Base-by-base conservation (phyloP, 2,329 filamentous ascomycete genomes). In the Aspergillus pseudonomiae region DNA sequence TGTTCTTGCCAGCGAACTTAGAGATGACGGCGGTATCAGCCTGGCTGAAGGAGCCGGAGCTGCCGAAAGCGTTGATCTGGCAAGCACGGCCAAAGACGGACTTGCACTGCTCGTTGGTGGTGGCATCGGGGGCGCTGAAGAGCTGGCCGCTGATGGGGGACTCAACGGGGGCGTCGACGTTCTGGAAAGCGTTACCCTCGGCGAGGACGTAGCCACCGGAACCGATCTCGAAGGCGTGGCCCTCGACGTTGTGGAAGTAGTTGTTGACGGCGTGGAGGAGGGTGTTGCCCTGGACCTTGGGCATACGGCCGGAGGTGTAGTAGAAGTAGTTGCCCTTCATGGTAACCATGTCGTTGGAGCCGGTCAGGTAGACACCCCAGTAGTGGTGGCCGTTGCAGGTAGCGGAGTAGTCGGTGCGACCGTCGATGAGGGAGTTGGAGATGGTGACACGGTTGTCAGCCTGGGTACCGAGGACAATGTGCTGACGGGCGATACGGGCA, bases 321-420 rank as follows among this genome's bases (percentile, higher is more conserved):
- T 87, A 84, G 73, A 88, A 79, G 78, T 87, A 88, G 81, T 88
- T 88, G 67, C 81, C 80, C 79, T 86, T 85, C 73, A 88, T 70
- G 66, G 86, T 88, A 70, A 88, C 79, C 65, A 83, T 71, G 71
- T 89, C 86, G 73, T 77, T 81, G 60, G 80, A 80, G 19, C 86
- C 86, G 48, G 81, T 82, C 48, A 88, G 80, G 78, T 86, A 86
- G 66, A 88, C 74, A 41, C 77, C 82, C 86, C 86, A 88, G 82
- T 88, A 88, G 76, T 87, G 85, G 74, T 85, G 81, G 45, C 78
- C 80, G 72, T 88, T 79, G 75, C 86, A 88, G 57, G 82, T 85
- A 6, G 86, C 82, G 11, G 85, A 87, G 78, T 81, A 88, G 30
- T 75, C 73, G 45, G 81, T 81, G 36, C 73, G 72, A 53, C 87